Percentiles rank a stretch among this genome's conserved stretches.
Conservation (phyloP, 257 asterid species). For the Solanum sitiens region DNA sequence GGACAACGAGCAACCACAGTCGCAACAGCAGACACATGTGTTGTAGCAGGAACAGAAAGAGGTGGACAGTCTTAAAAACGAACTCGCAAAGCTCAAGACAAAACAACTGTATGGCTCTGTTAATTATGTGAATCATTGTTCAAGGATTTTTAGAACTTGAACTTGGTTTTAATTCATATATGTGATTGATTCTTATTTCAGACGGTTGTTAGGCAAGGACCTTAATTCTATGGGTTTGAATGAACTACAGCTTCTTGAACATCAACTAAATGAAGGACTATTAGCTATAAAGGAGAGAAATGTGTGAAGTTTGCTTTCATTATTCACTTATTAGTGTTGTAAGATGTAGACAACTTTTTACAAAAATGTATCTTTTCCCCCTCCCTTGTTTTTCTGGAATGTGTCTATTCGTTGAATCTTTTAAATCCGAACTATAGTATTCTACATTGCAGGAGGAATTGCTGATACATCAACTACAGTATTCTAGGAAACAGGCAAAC, state of each 20-base stretch:
- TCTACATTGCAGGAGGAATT: conserved; percentile 37
- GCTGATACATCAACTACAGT: conserved; percentile 33
- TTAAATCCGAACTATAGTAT: neutral
- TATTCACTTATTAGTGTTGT: neutral
- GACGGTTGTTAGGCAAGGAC: conserved; percentile 63
- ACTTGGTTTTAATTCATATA: neutral
- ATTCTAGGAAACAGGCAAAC: conserved; percentile 32
- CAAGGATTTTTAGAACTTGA: neutral
- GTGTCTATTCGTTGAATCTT: neutral
- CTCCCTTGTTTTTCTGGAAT: neutral
- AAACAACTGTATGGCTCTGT: conserved; percentile 36
- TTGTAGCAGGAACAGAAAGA: conserved; percentile 34
- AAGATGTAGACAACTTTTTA: neutral
- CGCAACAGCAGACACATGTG: neutral
- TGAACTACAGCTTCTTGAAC: conserved; percentile 45
- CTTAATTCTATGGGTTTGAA: conserved; percentile 32
- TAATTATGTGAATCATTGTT: neutral
- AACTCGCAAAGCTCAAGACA: conserved; percentile 40
- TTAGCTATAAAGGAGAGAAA: conserved; percentile 50
- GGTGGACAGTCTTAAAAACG: conserved; percentile 41
- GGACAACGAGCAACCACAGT: neutral
- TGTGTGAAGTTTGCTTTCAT: conserved; percentile 21
- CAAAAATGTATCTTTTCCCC: neutral
- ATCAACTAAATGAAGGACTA: conserved; percentile 48
- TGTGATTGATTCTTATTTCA: conserved; percentile 4